Evolutionary conservation across 2,329 filamentous ascomycete genomes (phyloP).

Genomic region (Teratosphaeria destructans): DNA sequence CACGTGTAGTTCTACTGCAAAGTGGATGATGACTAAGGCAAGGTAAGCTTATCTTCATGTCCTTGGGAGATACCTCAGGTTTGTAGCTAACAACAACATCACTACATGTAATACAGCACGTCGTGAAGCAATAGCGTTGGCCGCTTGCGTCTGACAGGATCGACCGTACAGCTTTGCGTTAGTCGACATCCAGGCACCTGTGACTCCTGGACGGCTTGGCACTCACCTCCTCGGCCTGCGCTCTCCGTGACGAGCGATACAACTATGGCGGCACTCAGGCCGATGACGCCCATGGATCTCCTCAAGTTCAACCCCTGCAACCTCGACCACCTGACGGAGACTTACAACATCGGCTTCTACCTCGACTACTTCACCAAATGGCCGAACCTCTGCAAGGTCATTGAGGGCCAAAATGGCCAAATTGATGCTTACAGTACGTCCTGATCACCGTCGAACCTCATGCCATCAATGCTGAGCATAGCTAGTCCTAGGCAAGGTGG

Average conservation of each 20-base stretch:
- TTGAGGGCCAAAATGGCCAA: slow-evolving; percentile 74
- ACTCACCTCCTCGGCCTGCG: not conserved
- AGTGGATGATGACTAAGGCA: not conserved
- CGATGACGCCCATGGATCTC: slow-evolving; percentile 74
- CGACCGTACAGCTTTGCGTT: not conserved
- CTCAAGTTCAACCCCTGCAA: slow-evolving; percentile 90
- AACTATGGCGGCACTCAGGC: slow-evolving; percentile 52
- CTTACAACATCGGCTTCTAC: slow-evolving; percentile 92
- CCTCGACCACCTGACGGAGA: slow-evolving; percentile 93
- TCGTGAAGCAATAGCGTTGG: not conserved
- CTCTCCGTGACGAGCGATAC: not conserved
- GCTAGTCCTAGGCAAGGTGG: slow-evolving; percentile 90
- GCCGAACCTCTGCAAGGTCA: slow-evolving; percentile 88
- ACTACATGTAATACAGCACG: not conserved
- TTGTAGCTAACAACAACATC: not conserved
- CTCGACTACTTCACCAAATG: slow-evolving; percentile 91
- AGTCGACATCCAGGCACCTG: not conserved
- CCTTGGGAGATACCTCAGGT: not conserved
- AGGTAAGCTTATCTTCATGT: not conserved
- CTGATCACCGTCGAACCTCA: not conserved
- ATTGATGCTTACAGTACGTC: slow-evolving; percentile 85
- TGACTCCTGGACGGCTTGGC: not conserved
- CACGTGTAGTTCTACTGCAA: too few species aligned
- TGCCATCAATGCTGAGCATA: slow-evolving; percentile 1
- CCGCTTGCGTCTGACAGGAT: not conserved